Evolutionary conservation across 371 early-diverging fungal genomes (phyloP).

Genomic region (Cokeromyces recurvatus): DNA sequence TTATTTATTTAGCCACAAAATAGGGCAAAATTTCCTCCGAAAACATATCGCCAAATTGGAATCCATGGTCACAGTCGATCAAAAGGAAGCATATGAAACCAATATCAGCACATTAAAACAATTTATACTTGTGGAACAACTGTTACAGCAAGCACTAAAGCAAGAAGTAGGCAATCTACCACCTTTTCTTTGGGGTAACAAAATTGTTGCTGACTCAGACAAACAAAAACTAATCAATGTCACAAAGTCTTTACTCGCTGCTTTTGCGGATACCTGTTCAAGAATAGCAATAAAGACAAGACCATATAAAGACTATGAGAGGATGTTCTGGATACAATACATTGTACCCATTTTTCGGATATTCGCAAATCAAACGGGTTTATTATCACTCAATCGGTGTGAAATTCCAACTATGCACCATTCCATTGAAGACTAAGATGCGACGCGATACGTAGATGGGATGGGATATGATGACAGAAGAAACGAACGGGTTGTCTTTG

Average conservation of each 20-base stretch:
- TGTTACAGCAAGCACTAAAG: neutral
- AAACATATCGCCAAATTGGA: neutral
- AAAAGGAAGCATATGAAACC: slow-evolving; percentile 1
- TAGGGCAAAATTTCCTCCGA: neutral
- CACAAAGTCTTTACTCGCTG: neutral
- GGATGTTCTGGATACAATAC: neutral
- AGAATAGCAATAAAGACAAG: neutral
- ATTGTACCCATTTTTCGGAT: slow-evolving; percentile 3
- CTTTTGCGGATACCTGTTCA: neutral
- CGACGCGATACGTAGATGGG: slow-evolving; percentile 1
- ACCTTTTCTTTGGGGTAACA: neutral
- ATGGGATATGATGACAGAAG: slow-evolving; percentile 2
- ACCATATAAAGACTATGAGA: neutral
- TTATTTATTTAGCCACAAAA: neutral
- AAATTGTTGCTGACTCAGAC: neutral
- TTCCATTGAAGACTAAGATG: neutral
- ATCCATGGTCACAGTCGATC: neutral
- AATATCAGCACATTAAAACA: neutral
- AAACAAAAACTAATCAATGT: slow-evolving; percentile 1
- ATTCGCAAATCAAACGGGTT: slow-evolving; percentile 3
- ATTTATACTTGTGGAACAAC: slow-evolving; percentile 1
- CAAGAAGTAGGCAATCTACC: neutral
- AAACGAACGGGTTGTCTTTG: slow-evolving; percentile 6
- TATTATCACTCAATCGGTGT: slow-evolving; percentile 2
- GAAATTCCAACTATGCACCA: neutral